phyloP scores from a whole-genome alignment of 2,329 filamentous ascomycete genomes.

The Claviceps arundinis region DNA sequence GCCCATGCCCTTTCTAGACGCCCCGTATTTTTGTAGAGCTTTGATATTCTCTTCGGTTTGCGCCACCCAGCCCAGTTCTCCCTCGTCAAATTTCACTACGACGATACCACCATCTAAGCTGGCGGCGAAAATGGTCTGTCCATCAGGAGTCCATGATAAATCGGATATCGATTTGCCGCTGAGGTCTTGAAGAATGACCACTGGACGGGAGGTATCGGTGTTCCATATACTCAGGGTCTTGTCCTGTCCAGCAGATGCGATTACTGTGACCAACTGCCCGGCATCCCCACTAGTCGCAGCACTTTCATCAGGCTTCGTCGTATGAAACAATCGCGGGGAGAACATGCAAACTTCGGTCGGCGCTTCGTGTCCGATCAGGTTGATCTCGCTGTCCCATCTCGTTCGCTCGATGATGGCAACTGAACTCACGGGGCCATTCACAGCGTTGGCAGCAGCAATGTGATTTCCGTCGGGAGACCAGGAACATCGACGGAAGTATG shows the following conservation, averaged over 20 bases:
- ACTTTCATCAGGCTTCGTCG: conserved; percentile 47
- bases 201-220: conserved; percentile 81
- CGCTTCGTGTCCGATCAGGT: conserved; percentile 91
- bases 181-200: conserved; percentile 81
- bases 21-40: conserved; percentile 84
- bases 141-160: conserved; percentile 85
- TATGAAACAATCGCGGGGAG: conserved; percentile 78
- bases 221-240: conserved; percentile 97
- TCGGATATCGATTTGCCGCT: conserved; percentile 88
- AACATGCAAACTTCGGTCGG: conserved; percentile 97
- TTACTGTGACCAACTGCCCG: conserved; percentile 63
- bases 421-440: conserved; percentile 93
- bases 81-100: conserved; percentile 66
- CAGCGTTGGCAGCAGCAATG: conserved; percentile 91
- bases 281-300: conserved; percentile 29
- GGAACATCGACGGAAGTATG: conserved; percentile 90
- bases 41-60: conserved; percentile 82
- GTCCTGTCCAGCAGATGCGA: conserved; percentile 92
- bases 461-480: conserved; percentile 97
- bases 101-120: conserved; percentile 85
- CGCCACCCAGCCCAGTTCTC: conserved; percentile 82
- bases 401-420: conserved; percentile 91
- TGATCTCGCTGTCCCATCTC: conserved; percentile 92
- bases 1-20: conserved; percentile 73
- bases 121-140: conserved; percentile 71